phyloP scores from a whole-genome alignment of 2,329 filamentous ascomycete species.

The Proliferodiscus dingleyae region DNA sequence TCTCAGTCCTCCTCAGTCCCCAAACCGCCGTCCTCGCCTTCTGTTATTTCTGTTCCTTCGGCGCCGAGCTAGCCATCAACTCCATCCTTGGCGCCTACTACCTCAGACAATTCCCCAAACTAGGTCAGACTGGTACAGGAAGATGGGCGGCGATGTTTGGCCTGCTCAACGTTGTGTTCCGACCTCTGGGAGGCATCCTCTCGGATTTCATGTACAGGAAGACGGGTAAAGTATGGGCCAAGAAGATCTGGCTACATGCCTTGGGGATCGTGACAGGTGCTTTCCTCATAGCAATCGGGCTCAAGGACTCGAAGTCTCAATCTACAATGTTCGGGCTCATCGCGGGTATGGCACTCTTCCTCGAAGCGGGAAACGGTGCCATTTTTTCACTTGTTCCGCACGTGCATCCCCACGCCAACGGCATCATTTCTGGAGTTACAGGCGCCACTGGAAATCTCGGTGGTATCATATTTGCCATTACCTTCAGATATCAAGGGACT shows the following conservation, averaged over 20 bases:
- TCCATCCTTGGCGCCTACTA: constrained; percentile 55
- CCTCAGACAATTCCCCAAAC: constrained; percentile 52
- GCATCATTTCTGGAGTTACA: constrained; percentile 68
- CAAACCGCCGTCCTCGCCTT: constrained; percentile 51
- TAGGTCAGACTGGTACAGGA: constrained; percentile 51
- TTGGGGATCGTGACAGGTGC: constrained; percentile 52
- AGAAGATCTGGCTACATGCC: constrained; percentile 57
- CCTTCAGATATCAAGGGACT: constrained; percentile 69
- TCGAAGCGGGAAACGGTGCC: constrained; percentile 79
- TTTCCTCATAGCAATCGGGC: constrained; percentile 58
- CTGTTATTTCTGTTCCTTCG: constrained; percentile 61
- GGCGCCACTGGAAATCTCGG: constrained; percentile 81
- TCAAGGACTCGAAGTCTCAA: constrained; percentile 56
- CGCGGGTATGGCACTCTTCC: constrained; percentile 72
- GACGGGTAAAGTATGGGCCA: constrained; percentile 51
- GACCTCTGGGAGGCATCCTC: constrained; percentile 59
- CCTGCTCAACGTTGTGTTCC: constrained; percentile 64
- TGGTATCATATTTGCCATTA: constrained; percentile 77
- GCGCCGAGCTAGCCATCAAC: constrained; percentile 59
- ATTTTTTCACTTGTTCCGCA: constrained; percentile 86
- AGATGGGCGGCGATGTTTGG: constrained; percentile 71
- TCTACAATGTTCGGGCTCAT: constrained; percentile 71
- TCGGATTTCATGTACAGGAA: constrained; percentile 37
- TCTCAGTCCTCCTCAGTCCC: constrained; percentile 43
- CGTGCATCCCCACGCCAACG: constrained; percentile 75